These are phyloP conservation scores for Trametes pubescens DNA, from an alignment of 1,284 basidiomycete genomes.

Conservation along the genomic window DNA sequence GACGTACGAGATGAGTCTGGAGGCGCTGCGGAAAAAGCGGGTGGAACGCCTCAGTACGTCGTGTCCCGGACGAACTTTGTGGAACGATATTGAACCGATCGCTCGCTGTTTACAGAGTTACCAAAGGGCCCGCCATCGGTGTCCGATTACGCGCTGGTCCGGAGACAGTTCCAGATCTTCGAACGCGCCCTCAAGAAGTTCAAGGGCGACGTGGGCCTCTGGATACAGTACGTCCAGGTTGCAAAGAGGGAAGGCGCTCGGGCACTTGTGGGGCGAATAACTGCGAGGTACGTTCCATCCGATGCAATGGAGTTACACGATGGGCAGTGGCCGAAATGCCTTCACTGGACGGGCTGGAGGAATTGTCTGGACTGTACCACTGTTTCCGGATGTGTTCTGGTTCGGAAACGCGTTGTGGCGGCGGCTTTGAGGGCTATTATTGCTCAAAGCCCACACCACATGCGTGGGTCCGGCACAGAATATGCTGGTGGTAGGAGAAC, in stretches of 20 bases:
- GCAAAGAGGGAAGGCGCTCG: constrained; percentile 85
- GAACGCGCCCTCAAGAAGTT: constrained; percentile 91
- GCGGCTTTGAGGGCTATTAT: no score
- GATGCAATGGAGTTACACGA: neutral
- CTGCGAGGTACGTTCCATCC: constrained; percentile 63
- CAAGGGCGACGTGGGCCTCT: constrained; percentile 86
- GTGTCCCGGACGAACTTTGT: neutral
- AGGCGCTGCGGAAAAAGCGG: constrained; percentile 81
- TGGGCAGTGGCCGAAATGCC: no score
- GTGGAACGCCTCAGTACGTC: constrained; percentile 76
- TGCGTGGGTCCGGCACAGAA: no score
- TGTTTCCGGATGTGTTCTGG: no score
- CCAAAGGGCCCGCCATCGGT: constrained; percentile 56
- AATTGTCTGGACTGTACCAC: no score
- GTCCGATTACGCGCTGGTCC: constrained; percentile 84
- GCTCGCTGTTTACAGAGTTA: constrained; percentile 17
- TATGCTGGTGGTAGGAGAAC: no score
- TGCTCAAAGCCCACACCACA: no score
- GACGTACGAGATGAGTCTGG: constrained; percentile 91
- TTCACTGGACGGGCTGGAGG: no score
- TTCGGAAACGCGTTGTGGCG: no score
- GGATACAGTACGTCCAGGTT: constrained; percentile 89
- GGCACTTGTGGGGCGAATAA: constrained; percentile 81
- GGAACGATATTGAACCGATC: neutral
- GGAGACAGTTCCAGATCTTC: constrained; percentile 88